Evolutionary conservation across 1,284 basidiomycete species (phyloP), one percentile per base, ranked within the genome.

Genomic region (Cutaneotrichosporon curvatum): DNA sequence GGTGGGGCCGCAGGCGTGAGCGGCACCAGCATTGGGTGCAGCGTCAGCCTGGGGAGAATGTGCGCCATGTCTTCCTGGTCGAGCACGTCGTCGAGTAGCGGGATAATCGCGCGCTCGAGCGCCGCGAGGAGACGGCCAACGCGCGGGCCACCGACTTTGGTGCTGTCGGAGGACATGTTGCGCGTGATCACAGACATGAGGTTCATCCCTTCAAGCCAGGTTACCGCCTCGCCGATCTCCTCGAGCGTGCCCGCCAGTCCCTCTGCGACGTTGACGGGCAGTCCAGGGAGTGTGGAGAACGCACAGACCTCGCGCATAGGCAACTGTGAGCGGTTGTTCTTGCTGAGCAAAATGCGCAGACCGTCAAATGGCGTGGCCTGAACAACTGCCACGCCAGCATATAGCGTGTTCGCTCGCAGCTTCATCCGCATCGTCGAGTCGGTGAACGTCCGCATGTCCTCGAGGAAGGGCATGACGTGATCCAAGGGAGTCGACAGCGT

Each of bases 311-410:
- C 67, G 9, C 66, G 56, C 62, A 70, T 67, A 1, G 74, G 74
- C 21, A 75, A 53, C 48, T 71, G 67, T 25, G 70, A 64, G 40
- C 73, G 65, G 45, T 65, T 61, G 44, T 64, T 59, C 31, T 67
- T 61, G 39, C 64, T 62, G 33, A 73, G 65, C 25, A 73, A 55
- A 38, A 75, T 65, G 16, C 70, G 65, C 4, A 75, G 61, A 1
- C 73, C 74, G 36, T 73, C 72, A 40, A 72, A 73, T 0, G 74
- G 72, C 3, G 73, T 67, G 0, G 74, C 71, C 55, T 74, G 71
- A 10, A 74, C 66, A 30, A 74, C 60, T 1, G 68, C 67, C 0
- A 72, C 63, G 4, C 70, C 70, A 2, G 67, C 66, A 51, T 74
- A 74, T 2, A 75, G 51, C 4, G 62, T 61, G 8, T 68, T 71